Evolutionary conservation across 2,329 filamentous ascomycete species (phyloP).

Genomic region (Magnaporthales sp.): DNA sequence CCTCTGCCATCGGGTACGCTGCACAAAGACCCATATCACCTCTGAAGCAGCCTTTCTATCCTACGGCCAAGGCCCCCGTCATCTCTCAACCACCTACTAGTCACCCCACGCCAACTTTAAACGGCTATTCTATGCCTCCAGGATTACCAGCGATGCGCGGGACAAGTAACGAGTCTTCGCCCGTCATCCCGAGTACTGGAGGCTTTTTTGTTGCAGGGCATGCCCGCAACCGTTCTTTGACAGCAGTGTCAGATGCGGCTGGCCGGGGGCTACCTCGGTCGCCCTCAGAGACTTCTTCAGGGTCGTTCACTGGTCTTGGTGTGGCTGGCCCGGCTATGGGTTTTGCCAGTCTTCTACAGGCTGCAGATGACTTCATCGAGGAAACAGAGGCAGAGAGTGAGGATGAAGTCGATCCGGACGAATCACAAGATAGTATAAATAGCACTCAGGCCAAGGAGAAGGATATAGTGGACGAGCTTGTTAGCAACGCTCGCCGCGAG

Average conservation of each 20-base stretch:
- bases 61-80: background rate
- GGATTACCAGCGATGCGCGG: background rate
- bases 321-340: constrained; percentile 14
- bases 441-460: constrained; percentile 52
- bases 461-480: constrained; percentile 59
- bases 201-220: background rate
- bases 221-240: background rate
- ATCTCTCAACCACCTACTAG: background rate
- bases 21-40: constrained; percentile 42
- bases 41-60: constrained; percentile 24
- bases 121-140: background rate
- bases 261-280: background rate
- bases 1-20: constrained; percentile 13
- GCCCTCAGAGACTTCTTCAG: background rate
- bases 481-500: constrained; percentile 82
- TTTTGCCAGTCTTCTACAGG: constrained; percentile 48
- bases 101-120: background rate
- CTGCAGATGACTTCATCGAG: constrained; percentile 38
- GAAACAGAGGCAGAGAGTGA: constrained; percentile 9
- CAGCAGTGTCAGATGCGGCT: background rate
- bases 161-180: background rate
- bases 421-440: constrained; percentile 22
- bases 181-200: background rate
- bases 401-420: constrained; percentile 21
- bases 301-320: background rate